Evolutionary conservation across 768 basidiomycete genomes (phyloP).

Genomic region (Kwoniella botswanensis): DNA sequence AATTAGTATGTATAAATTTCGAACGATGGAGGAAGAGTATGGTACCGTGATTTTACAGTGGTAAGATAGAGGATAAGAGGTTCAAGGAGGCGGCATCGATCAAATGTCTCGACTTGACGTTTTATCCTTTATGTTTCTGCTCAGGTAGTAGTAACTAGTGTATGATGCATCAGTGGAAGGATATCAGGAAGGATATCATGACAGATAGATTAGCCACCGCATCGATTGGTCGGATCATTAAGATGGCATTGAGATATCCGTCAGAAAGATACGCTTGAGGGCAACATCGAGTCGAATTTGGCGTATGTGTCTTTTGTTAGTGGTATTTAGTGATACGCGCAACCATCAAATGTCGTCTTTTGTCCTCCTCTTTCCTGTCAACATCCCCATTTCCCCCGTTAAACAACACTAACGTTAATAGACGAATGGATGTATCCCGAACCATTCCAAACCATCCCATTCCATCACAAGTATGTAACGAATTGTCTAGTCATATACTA

Average conservation of each 20-base stretch:
- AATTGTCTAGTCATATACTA: neutral
- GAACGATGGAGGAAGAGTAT: neutral
- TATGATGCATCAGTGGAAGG: slow-evolving; percentile 9
- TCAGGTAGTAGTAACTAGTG: neutral
- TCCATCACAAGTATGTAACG: neutral
- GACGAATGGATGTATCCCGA: neutral
- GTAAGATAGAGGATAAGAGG: neutral
- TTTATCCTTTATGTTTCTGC: neutral
- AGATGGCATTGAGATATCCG: neutral
- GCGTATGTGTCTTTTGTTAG: no score
- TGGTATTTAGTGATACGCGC: no score
- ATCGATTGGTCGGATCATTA: neutral
- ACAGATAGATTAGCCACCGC: neutral
- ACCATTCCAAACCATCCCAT: neutral
- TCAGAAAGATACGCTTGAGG: no score
- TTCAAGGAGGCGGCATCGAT: neutral
- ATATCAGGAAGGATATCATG: neutral
- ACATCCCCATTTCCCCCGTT: no score
- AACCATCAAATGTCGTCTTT: no score
- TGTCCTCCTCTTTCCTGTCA: no score
- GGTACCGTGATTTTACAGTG: neutral
- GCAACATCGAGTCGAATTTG: no score
- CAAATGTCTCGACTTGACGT: neutral
- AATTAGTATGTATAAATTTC: neutral
- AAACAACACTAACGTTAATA: neutral